Evolutionary conservation across 352 stramenopile genomes (phyloP), one percentile per base, ranked within the genome.

Genomic region (Pythium biforme): DNA sequence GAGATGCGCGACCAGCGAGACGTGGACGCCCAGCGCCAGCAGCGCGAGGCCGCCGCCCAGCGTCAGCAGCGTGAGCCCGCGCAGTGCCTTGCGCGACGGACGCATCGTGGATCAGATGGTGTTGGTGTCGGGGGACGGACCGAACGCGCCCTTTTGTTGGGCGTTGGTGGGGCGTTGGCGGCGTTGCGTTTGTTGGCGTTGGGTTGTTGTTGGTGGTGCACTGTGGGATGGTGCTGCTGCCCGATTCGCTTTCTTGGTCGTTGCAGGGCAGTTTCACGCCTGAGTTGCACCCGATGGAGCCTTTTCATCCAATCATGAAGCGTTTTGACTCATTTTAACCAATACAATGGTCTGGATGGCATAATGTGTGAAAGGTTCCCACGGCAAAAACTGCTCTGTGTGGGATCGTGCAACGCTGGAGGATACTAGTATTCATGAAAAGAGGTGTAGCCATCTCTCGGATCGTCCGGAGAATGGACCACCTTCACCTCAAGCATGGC

Each of bases 11-110:
- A 65, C 52, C 19, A 89, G 29, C 15, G 77, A 77, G n/a, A 90
- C 54, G 31, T 88, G 68, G 25, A 89, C 54, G 9, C 80, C 77
- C 5, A 93, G 61, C 14, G 57, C 76, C 26, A 89, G 49, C 50
- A 93, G 71, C 22, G 72, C 62, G 9, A 69, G 69, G 56, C 83
- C 83, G 15, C 75, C 74, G 15, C 45, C 49, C 59, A 87, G 80
- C 52, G 78, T 81, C 46, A 93, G 75, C 57, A 76, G 46, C 51
- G 73, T 86, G 64, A 93, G 61, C 27, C 82, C 45, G 31, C 80
- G 80, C 47, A 93, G 76, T 6, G 84, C 43, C 60, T 77, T 83
- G 53, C 83, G 81, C 0, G 83, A 86, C 49, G 77, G 69, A 10
- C 81, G 83, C 83, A 92, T 92, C 15, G 31, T 59, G 53, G 25